Base-by-base conservation (phyloP, 768 basidiomycete genomes). In the Lepiota venenata region DNA sequence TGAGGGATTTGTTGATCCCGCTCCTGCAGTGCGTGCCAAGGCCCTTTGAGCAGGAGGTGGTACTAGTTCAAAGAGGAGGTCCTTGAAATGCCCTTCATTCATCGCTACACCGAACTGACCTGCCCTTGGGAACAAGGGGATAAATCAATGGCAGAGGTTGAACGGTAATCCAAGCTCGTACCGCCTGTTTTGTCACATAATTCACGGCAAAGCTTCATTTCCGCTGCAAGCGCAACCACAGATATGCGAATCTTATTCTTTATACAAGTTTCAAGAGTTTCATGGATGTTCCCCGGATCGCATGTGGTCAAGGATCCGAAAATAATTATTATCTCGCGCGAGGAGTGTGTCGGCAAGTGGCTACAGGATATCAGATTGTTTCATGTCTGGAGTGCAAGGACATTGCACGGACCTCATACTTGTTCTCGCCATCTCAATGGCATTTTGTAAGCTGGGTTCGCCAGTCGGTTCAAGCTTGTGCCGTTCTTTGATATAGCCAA, bases 11-110 rank as follows among this genome's bases (percentile, higher is more conserved):
- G 74, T 69, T 4, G 76, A 71, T 5, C 62, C 55, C 46, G 73
- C 74, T 0, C 77, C 78, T 2, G 65, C 61, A 15, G 74, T 63
- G 25, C 83, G 77, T 4, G 77, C 66, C 18, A 83, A 58, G 2
- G 81, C 75, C 4, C 79, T 80, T 64, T 91, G 88, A 0, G 94
- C 93, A 0, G 97, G 97, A 0, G 97, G 97, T 16, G 95, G 93
- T 18, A 99, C 87, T 20, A 92, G 82, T 63, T 98, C 97, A 71
- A 98, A 98, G 8, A 99, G 74, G 15, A 98, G 78, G 66, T 99
- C 97, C 63, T 91, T 93, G 71, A 92, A 94, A 67, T 98, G 95
- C 0, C 93, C 93, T 69, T 99, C 97, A 69, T 98, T 97, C 76
- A 98, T 82, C 0, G 93, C 97, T n/a, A 99, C 97, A 16, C 92